Base-by-base conservation (phyloP, 768 basidiomycete genomes). In the Tulasnella sp. region DNA sequence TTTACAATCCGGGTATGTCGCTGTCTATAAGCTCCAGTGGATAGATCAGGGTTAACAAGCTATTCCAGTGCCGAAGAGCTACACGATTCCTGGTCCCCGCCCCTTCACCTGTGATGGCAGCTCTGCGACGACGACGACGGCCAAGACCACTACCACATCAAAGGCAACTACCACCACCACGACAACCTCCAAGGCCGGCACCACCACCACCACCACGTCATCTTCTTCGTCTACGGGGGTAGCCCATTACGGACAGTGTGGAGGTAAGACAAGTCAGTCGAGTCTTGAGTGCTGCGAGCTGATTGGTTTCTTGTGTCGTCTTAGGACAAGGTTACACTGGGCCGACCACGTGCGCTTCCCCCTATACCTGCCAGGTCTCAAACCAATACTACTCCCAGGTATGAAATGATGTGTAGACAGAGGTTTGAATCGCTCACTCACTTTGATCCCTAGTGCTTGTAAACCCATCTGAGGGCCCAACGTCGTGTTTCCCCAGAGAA, bases 51-150 rank as follows among this genome's bases (percentile, higher is more conserved):
- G 2, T 11, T 52, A 8, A 52, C 11, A 2, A 22, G 47, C 47
- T 26, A 22, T 52, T 19, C 22, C 22, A 47, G 44, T 63, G 1
- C 47, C 59, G 5, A 71, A 35, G 62, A 71, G 29, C 34, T 71
- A 71, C 22, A 71, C 70, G 17, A 71, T 71, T 44, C 70, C 70
- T 64, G 70, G 70, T 26, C 68, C 68, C 5, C 68, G 40, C 12
- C 40, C 44, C 1, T 69, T 69, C 44, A 69, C 68, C 14, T 69
- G 68, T 26, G 41, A 44, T 34, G 68, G 44, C 44, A 47, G 32
- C 32, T 34, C 36, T 17, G 62, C 17, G 62, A 64, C 62, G 42
- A 44, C 12, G 42, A 44, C 42, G n/a, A 44, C 12, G 42, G 42
- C 12, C 42, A 44, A 12, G 42, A 44, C 42, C 16, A 34, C 29